Evolutionary conservation across 768 basidiomycete genomes (phyloP).

Genomic region (Tremella yokohamensis): DNA sequence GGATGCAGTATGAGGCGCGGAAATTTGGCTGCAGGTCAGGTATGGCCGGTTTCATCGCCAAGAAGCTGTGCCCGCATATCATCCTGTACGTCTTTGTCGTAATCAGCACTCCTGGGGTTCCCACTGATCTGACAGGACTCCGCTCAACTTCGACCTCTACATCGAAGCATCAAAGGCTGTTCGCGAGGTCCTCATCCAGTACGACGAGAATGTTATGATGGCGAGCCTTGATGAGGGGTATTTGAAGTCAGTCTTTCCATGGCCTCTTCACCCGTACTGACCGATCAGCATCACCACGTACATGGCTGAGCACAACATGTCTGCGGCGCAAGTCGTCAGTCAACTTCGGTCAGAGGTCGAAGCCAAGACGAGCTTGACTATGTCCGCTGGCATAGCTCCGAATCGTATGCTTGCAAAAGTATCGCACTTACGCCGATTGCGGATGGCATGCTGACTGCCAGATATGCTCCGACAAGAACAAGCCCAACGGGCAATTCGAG

Average conservation of each 20-base stretch:
- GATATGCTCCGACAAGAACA: constrained; percentile 96
- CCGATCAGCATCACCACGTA: constrained; percentile 71
- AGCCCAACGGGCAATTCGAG: constrained; percentile 87
- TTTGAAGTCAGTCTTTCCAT: constrained; percentile 64
- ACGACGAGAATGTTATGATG: constrained; percentile 49
- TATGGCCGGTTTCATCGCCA: constrained; percentile 95
- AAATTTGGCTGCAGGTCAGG: constrained; percentile 88
- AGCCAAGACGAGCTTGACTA: constrained; percentile 77
- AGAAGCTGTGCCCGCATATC: constrained; percentile 87
- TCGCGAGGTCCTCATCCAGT: constrained; percentile 59
- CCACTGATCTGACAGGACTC: constrained; percentile 17
- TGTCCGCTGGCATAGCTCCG: constrained; percentile 91
- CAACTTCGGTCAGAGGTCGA: constrained; percentile 71
- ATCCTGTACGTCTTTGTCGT: constrained; percentile 54
- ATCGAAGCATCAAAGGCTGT: constrained; percentile 55
- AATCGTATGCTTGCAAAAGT: constrained; percentile 97
- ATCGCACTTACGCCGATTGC: constrained; percentile 17
- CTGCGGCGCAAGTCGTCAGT: constrained; percentile 69
- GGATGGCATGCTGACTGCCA: constrained; percentile 41
- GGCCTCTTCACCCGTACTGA: constrained; percentile 2
- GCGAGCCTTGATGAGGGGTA: constrained; percentile 89
- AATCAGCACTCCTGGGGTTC: background rate
- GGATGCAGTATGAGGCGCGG: constrained; percentile 77
- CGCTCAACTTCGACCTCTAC: constrained; percentile 44
- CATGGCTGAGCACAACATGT: constrained; percentile 64